Evolutionary conservation across 495 filamentous ascomycete species (phyloP).

Genomic region (Penicillium paxilli): DNA sequence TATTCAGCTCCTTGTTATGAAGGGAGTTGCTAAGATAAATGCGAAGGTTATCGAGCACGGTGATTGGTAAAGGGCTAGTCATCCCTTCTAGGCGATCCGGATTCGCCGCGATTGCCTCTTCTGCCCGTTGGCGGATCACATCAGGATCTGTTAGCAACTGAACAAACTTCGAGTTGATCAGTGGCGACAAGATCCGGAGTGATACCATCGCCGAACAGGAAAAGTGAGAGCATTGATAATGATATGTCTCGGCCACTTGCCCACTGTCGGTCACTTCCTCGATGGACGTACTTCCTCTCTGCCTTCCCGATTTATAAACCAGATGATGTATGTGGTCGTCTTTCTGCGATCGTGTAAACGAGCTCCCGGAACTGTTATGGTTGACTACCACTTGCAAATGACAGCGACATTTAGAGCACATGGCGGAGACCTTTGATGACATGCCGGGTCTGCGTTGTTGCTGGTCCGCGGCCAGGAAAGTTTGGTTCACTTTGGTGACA

Average conservation of each 20-base stretch:
- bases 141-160: conserved; percentile 56
- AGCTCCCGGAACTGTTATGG: conserved; percentile 27
- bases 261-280: conserved; percentile 33
- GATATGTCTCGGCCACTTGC: conserved; percentile 39
- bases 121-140: conserved; percentile 52
- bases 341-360: conserved; percentile 8
- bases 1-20: conserved; percentile 40
- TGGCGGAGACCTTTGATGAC: conserved; percentile 51
- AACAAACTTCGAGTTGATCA: conserved; percentile 50
- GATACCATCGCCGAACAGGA: conserved; percentile 56
- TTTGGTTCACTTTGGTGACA: conserved; percentile 54
- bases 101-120: conserved; percentile 53
- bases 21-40: conserved; percentile 65
- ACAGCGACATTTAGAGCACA: conserved; percentile 57
- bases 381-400: conserved; percentile 55
- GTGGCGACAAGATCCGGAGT: conserved; percentile 55
- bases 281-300: conserved; percentile 20
- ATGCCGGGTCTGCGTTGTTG: conserved; percentile 34
- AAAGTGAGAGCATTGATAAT: conserved; percentile 61
- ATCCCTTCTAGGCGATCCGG: conserved; percentile 60
- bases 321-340: conserved; percentile 49
- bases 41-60: conserved; percentile 55
- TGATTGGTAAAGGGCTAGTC: conserved; percentile 43
- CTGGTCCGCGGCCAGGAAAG: conserved; percentile 39
- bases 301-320: conserved; percentile 38